Conservation (phyloP, 2,329 filamentous ascomycete species). For the Colletotrichum theobromicola region DNA sequence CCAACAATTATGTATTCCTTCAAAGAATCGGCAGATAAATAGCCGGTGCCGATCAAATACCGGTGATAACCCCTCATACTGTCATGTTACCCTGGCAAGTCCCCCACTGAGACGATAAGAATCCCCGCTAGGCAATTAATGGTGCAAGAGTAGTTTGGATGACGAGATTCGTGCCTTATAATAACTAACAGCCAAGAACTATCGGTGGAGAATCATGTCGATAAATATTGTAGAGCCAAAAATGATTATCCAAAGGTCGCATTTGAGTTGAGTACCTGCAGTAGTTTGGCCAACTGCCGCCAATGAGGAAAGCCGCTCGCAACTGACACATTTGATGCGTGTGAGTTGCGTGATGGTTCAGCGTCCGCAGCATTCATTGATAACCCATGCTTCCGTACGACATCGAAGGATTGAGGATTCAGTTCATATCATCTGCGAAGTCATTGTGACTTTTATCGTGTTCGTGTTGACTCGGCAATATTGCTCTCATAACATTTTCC, state of each 20-base stretch:
- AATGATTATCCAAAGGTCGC: background rate
- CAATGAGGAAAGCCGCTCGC: background rate
- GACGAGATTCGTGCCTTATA: background rate
- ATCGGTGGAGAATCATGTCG: background rate
- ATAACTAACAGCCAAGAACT: background rate
- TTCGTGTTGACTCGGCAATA: background rate
- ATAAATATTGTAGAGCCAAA: background rate
- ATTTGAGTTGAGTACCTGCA: background rate
- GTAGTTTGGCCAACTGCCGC: background rate
- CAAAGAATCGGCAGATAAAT: background rate
- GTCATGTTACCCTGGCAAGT: background rate
- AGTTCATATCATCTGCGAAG: accelerated
- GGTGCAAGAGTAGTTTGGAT: background rate
- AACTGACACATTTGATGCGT: background rate
- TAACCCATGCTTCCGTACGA: background rate
- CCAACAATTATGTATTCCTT: background rate
- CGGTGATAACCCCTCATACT: background rate
- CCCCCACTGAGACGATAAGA: background rate
- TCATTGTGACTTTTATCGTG: background rate
- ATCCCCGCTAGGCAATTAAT: background rate
- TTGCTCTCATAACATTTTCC: background rate
- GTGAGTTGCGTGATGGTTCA: background rate
- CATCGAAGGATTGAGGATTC: background rate
- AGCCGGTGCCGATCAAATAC: background rate
- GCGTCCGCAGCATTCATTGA: background rate